Conservation (phyloP, 257 asterid species). For the Solanum piurae region DNA sequence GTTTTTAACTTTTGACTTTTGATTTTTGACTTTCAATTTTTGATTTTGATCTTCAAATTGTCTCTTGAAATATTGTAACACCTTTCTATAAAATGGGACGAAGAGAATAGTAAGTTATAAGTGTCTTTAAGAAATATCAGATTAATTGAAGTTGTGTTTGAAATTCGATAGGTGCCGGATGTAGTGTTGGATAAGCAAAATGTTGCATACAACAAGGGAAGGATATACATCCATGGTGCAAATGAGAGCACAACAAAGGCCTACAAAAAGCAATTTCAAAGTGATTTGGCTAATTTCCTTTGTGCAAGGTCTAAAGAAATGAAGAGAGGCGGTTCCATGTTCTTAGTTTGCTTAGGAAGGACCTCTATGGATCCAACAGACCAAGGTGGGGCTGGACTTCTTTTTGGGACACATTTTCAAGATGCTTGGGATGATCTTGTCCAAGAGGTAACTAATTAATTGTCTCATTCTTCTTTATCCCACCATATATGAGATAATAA, state of each 20-base stretch:
- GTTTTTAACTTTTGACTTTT: not conserved
- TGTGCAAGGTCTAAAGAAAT: constrained; percentile 61
- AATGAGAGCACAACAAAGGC: constrained; percentile 54
- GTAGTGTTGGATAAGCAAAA: constrained; percentile 62
- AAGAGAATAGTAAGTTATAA: not conserved
- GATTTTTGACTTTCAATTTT: not conserved
- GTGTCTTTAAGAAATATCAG: not conserved
- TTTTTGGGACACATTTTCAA: constrained; percentile 86
- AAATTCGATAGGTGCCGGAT: constrained; percentile 54
- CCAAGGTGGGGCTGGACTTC: constrained; percentile 93
- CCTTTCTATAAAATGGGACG: not conserved
- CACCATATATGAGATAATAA: not conserved
- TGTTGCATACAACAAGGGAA: constrained; percentile 67
- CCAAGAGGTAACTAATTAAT: constrained; percentile 59
- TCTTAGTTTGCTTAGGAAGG: constrained; percentile 80
- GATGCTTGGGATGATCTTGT: constrained; percentile 99
- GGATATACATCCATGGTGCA: constrained; percentile 83
- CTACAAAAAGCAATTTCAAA: constrained; percentile 71
- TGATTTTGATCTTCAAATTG: not conserved
- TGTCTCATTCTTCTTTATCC: not conserved
- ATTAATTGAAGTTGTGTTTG: not conserved
- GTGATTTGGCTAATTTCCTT: constrained; percentile 53
- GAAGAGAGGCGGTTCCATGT: constrained; percentile 83
- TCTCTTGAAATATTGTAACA: not conserved
- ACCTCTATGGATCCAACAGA: constrained; percentile 66